Evolutionary conservation across 202 grass and related monocot genomes (phyloP).

Genomic region (Carex sylvatica): DNA sequence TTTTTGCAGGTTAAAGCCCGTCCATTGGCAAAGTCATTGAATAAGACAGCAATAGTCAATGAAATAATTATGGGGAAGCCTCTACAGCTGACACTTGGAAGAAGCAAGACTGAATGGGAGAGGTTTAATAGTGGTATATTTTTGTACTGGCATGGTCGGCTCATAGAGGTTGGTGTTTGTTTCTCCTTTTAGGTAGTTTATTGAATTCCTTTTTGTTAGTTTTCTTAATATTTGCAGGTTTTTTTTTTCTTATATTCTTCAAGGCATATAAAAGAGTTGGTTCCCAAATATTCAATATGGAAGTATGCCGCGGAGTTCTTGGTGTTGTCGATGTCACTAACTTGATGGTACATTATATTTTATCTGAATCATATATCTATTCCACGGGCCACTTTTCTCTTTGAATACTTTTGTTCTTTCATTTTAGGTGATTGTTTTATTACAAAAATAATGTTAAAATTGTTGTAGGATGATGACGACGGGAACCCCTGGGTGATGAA

Average conservation of each 20-base stretch:
- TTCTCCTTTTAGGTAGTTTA: conserved; percentile 19
- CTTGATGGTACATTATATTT: conserved; percentile 55
- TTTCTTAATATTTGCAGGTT: background rate
- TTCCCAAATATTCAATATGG: conserved; percentile 52
- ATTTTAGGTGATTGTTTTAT: background rate
- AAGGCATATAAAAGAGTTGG: conserved; percentile 93
- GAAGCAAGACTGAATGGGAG: conserved; percentile 76
- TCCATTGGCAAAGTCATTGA: conserved; percentile 71
- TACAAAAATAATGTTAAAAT: conserved; percentile 19
- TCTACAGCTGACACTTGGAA: conserved; percentile 63
- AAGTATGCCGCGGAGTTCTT: conserved; percentile 61
- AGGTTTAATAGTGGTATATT: conserved; percentile 80
- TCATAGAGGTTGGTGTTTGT: conserved; percentile 60
- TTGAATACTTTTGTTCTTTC: conserved; percentile 2
- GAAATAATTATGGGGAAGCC: conserved; percentile 57
- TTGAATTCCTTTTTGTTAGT: conserved; percentile 20
- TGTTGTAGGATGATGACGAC: conserved; percentile 66
- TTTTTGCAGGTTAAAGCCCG: conserved; percentile 56
- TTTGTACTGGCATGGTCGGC: conserved; percentile 85
- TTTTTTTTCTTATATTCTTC: conserved; percentile 8
- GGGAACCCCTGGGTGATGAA: conserved; percentile 79
- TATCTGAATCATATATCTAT: background rate
- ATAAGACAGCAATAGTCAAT: conserved; percentile 64
- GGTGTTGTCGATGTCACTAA: conserved; percentile 76
- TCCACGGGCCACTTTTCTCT: background rate